Conservation (phyloP, 78 protist species). For the Dictyostelium intermedium region DNA sequence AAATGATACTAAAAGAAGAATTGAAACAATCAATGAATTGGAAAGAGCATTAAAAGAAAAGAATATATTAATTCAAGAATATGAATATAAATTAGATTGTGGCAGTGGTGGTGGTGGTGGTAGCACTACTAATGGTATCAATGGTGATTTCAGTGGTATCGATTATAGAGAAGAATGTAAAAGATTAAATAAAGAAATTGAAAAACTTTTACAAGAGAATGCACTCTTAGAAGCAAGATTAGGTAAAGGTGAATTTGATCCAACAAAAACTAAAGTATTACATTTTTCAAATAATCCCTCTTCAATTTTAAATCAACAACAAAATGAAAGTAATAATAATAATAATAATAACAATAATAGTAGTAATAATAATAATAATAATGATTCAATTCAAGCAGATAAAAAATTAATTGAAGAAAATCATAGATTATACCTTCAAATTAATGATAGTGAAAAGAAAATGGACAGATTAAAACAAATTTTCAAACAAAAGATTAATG, state of each 20-base stretch:
- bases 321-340: background rate
- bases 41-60: slow-evolving; percentile 51
- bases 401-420: slow-evolving; percentile 49
- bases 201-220: slow-evolving; percentile 56
- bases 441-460: slow-evolving; percentile 51
- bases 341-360: background rate
- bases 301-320: background rate
- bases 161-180: slow-evolving; percentile 32
- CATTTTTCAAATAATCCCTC: slow-evolving; percentile 73
- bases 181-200: slow-evolving; percentile 47
- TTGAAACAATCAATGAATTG: slow-evolving; percentile 23
- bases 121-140: background rate
- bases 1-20: background rate
- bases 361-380: background rate
- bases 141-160: background rate
- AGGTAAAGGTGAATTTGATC: slow-evolving; percentile 77
- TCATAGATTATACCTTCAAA: slow-evolving; percentile 20
- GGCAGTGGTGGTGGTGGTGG: background rate
- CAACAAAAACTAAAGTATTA: slow-evolving; percentile 53
- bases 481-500: slow-evolving; percentile 55
- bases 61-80: slow-evolving; percentile 2
- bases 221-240: slow-evolving; percentile 79
- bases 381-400: background rate
- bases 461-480: slow-evolving; percentile 43
- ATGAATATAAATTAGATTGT: background rate